A percentile compares a stretch with the other conserved stretches of the same genome.
Evolutionary conservation across 768 basidiomycete species (phyloP).

Genomic region (Leccinum olivaceopallidum): DNA sequence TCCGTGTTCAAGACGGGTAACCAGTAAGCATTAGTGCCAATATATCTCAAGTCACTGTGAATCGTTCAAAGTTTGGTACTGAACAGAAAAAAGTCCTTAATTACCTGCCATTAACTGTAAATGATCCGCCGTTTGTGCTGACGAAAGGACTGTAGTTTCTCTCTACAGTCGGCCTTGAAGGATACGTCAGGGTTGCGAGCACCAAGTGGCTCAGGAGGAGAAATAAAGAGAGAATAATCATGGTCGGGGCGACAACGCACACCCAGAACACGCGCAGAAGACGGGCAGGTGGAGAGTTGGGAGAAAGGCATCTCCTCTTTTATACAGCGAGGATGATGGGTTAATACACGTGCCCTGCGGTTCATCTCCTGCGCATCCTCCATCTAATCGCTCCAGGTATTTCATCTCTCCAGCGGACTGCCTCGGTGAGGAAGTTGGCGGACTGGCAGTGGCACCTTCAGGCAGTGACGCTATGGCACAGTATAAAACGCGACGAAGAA

Average conservation of each 20-base stretch:
- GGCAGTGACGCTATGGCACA: background rate
- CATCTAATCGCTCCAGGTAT: constrained; percentile 5
- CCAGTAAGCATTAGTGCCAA: constrained; percentile 72
- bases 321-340: constrained; percentile 17
- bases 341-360: constrained; percentile 16
- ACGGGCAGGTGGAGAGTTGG: constrained; percentile 3
- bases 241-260: constrained; percentile 29
- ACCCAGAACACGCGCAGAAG: constrained; percentile 1
- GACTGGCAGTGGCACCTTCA: background rate
- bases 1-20: constrained; percentile 52
- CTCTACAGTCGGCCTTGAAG: constrained; percentile 34
- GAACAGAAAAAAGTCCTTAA: background rate
- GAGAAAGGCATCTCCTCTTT: background rate
- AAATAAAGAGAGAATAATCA: constrained; percentile 36
- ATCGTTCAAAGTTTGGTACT: constrained; percentile 26
- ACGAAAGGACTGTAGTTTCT: constrained; percentile 45
- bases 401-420: constrained; percentile 4
- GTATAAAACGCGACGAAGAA: constrained; percentile 1
- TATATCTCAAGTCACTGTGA: constrained; percentile 40
- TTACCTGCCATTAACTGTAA: constrained; percentile 57
- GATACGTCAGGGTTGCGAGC: constrained; percentile 27
- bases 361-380: background rate
- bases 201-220: constrained; percentile 34
- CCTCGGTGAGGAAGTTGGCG: background rate
- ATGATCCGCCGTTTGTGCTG: constrained; percentile 42